A percentile compares a stretch with the other conserved stretches of the same genome.
phyloP scores from a whole-genome alignment of 441 rosid species.

The Syzygium malaccense region DNA sequence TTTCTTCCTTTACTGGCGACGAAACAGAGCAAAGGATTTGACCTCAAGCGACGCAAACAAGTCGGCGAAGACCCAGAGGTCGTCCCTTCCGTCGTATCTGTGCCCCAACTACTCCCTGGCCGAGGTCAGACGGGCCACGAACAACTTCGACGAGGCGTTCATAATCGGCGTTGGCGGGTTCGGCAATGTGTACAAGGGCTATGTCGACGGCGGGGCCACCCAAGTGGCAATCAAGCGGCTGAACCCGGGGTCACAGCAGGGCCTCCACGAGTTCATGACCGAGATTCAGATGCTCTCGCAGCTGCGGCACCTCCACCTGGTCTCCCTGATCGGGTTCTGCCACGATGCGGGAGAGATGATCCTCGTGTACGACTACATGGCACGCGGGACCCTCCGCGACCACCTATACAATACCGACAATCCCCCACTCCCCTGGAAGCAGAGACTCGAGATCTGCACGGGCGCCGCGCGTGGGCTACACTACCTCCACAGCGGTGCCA shows the following conservation, averaged over 20 bases:
- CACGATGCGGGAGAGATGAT: constrained; percentile 27
- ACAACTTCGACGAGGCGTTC: constrained; percentile 24
- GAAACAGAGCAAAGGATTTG: constrained; percentile 1
- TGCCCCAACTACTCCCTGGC: constrained; percentile 34
- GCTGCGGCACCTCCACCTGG: constrained; percentile 29
- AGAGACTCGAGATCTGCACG: constrained; percentile 20
- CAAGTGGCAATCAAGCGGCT: background rate
- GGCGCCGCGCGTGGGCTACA: constrained; percentile 5
- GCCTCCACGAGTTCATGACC: constrained; percentile 23
- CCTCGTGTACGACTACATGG: constrained; percentile 30
- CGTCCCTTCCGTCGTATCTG: constrained; percentile 25
- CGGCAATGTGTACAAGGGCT: constrained; percentile 13
- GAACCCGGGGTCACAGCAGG: constrained; percentile 9
- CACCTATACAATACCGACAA: constrained; percentile 12
- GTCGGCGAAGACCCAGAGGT: background rate
- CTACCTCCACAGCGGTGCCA: background rate
- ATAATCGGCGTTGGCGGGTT: constrained; percentile 50
- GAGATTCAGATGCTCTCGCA: constrained; percentile 34
- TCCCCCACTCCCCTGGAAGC: constrained; percentile 21
- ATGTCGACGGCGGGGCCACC: background rate
- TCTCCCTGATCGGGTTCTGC: constrained; percentile 32
- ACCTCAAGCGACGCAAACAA: background rate
- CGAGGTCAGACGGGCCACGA: constrained; percentile 46
- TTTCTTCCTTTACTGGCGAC: constrained; percentile 10
- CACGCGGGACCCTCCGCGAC: constrained; percentile 17